Base-by-base conservation (phyloP, 75 land plant species). In the Pseudotsuga menziesii region DNA sequence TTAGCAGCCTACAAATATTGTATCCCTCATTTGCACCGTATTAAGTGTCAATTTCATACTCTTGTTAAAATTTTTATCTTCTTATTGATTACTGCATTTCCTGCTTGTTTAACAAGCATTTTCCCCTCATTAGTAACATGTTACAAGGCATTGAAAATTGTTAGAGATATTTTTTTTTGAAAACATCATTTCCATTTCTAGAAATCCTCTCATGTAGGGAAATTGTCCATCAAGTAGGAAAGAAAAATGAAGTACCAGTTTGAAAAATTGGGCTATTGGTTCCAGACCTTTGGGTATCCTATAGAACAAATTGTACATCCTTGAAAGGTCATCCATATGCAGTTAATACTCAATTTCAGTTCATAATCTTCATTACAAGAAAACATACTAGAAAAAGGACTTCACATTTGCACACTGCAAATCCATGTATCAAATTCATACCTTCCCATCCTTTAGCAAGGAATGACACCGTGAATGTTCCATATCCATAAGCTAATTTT, bases 401-500 rank as follows among this genome's bases (percentile, higher is more conserved):
- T 1, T 29, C 63, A 61, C 25, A 7, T 26, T 27, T 61, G 23
- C 20, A 58, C 5, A 17, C 70, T 66, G 56, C 15, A n/a, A n/a
- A n/a, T n/a, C 1, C 32, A 29, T 29, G 32, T 29, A 0, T 48
- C 29, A 25, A 20, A 56, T 48, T 54, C 39, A 61, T 77, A 90
- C 94, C 90, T 94, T 94, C 76, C 93, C 93, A 82, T 95, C 98
- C 74, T 88, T 87, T 27, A 93, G 86, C 76, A 95, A 83, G 20
- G 89, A 90, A 83, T 83, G 90, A 66, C 93, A 92, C 58, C 96
- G 95, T 61, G 93, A 95, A 78, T 91, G 89, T 80, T 95, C 98
- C 25, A 89, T 29, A 0, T 29, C 32, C 1, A 29, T 0, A 29
- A 29, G 32, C 32, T 29, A 88, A 22, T 56, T 79, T 59, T 87